A percentile compares a stretch with the other conserved stretches of the same genome.
phyloP scores from a whole-genome alignment of 1,284 basidiomycete genomes.

The Moniliophthora roreri region DNA sequence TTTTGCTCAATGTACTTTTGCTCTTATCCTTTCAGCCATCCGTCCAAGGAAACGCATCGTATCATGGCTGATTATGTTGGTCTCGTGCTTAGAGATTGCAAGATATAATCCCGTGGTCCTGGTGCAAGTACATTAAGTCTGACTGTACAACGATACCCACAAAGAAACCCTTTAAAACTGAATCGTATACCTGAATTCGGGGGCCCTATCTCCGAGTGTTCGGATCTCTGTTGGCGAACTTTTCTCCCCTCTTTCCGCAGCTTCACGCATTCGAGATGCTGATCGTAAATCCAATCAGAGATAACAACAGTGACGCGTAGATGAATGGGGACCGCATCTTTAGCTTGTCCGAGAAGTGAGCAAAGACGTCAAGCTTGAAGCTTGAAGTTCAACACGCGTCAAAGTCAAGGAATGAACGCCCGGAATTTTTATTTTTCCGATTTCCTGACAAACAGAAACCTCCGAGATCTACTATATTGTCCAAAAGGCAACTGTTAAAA shows the following conservation, averaged over 20 bases:
- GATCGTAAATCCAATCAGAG: constrained; percentile 25
- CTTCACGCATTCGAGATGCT: constrained; percentile 46
- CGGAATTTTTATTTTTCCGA: too few relatives aligned
- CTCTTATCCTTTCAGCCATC: constrained; percentile 30
- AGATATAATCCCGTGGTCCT: constrained; percentile 1
- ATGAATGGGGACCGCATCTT: constrained; percentile 4
- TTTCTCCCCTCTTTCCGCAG: constrained; percentile 31
- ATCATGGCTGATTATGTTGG: constrained; percentile 45
- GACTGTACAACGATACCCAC: too few relatives aligned
- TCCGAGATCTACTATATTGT: too few relatives aligned
- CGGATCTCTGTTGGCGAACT: constrained; percentile 40
- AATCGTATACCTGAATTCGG: constrained; percentile 63
- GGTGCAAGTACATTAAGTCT: too few relatives aligned
- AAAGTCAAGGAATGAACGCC: too few relatives aligned
- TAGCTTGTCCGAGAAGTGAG: constrained; percentile 42
- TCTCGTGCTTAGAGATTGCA: constrained; percentile 25
- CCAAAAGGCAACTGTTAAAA: too few relatives aligned
- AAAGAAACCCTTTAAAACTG: too few relatives aligned
- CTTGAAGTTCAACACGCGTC: too few relatives aligned
- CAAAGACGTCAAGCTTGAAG: constrained; percentile 50
- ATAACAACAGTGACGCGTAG: neutral
- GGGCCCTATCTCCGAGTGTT: constrained; percentile 60
- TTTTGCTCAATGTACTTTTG: neutral
- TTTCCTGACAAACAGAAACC: too few relatives aligned
- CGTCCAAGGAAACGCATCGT: constrained; percentile 36